Evolutionary conservation across 2,329 filamentous ascomycete genomes (phyloP), one percentile per base, ranked within the genome.

Genomic region (Pyricularia grisea): DNA sequence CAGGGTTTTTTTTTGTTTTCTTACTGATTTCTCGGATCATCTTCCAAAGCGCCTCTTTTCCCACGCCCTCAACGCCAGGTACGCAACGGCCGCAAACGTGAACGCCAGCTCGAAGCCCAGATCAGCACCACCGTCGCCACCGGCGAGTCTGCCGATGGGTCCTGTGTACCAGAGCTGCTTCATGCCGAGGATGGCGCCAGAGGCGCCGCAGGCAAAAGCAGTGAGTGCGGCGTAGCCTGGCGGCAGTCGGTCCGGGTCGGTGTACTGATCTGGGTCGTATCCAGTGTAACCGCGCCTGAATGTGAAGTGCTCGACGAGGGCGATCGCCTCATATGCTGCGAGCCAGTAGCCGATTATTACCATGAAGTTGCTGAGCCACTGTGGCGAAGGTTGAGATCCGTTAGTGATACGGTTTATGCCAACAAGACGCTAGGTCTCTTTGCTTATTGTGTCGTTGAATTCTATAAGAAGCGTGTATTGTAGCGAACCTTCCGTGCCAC

Each of bases 51-150:
- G 20, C 60, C 71, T 76, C 74, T 78, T 80, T 75, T 83, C 82
- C 14, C 80, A 60, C 9, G 79, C 77, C 70, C 87, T 79, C 71
- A 89, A 73, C 1, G 80, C 73, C 65, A 82, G 73, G 77, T 90
- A 91, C 1, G 79, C 78, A 0, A 83, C 60, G 72, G 7, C 83
- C 78, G 10, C 72, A 68, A 74, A 74, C 31, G 23, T 23, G 67
- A 90, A 85, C 0, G 87, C 88, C 75, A 88, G 78, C 79, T 90
- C 88, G 69, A 90, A 89, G 1, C 88, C 88, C 74, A 90, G 84
- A 72, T 91, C 88, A 0, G 72, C 72, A 30, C 73, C 73, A 63
- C 55, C 71, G 0, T 67, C 69, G 25, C 70, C 68, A 28, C 88
- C 88, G 33, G 87, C 88, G 33, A 74, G 82, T 75, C 81, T 77